Base-by-base conservation (phyloP, 495 filamentous ascomycete species). In the Tuber calosporum region DNA sequence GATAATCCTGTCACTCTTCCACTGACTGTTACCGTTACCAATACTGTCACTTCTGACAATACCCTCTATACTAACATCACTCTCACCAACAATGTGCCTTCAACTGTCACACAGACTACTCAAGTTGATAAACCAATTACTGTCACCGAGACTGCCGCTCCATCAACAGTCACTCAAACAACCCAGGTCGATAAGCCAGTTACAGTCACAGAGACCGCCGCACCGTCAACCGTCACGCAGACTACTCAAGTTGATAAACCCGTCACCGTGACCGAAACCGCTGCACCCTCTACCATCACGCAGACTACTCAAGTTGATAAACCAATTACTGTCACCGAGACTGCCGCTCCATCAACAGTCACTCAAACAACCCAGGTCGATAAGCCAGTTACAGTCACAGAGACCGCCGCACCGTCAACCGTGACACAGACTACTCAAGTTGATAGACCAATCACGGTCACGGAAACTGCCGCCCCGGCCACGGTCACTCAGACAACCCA, bases 381-480 rank as follows among this genome's bases (percentile, higher is more conserved):
- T 9, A 74, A 48, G 20, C 72, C 74, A 0, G n/a, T 74, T 11
- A 75, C 71, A 1, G n/a, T 69, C 19, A 36, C 37, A 4, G 37
- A 34, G 42, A 72, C 70, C 26, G n/a, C 58, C 8, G 36, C 70
- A 67, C 48, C 66, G 4, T 40, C 70, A 1, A 67, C 37, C 1
- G 11, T 19, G 22, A 40, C 19, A 22, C 9, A 36, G 39, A 72
- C 71, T n/a, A 34, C 67, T 11, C n/a, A 20, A 7, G 40, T 22
- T 37, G 70, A 45, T 41, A 38, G 67, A 66, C 9, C 26, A 66
- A 67, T 34, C 20, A 71, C 42, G n/a, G 9, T 71, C 39, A n/a
- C 58, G 4, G 42, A 34, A n/a, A 37, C 34, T 39, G 37, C 43
- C 66, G 43, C 34, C 7, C 41, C 70, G 22, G 36, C 67, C 1